A percentile compares a stretch with the other conserved stretches of the same genome.
Evolutionary conservation across 2,329 filamentous ascomycete genomes (phyloP).

Genomic region (Trichoderma breve): DNA sequence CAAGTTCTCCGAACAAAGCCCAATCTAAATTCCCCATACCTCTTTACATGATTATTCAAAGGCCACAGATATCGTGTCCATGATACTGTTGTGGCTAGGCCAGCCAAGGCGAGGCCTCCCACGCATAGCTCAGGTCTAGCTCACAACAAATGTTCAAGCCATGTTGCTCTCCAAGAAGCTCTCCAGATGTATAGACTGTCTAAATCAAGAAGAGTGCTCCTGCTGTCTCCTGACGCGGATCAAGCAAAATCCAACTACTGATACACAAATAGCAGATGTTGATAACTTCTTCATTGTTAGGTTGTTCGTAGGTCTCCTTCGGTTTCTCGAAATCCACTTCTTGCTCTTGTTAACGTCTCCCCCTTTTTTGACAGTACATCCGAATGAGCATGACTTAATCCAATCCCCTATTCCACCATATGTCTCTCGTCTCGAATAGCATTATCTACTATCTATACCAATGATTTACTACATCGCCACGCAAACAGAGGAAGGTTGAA

Average conservation of each 20-base stretch:
- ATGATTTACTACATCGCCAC: neutral
- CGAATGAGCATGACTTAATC: neutral
- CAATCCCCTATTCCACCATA: neutral
- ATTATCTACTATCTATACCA: neutral
- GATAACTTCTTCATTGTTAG: neutral
- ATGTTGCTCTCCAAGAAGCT: neutral
- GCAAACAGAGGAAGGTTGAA: neutral
- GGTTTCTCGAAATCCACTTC: neutral
- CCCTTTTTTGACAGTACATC: neutral
- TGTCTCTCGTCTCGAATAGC: neutral
- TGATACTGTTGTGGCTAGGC: neutral
- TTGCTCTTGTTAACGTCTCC: neutral
- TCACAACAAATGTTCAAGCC: neutral
- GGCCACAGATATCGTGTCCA: neutral
- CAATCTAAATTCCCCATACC: neutral
- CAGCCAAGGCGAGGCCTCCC: neutral
- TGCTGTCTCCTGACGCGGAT: neutral
- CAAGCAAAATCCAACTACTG: neutral
- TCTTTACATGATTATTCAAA: neutral
- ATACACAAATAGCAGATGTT: neutral
- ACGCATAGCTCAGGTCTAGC: neutral
- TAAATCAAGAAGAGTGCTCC: neutral
- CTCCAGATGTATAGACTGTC: neutral
- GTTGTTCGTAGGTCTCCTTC: neutral
- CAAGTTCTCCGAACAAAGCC: neutral